phyloP scores from a whole-genome alignment of 2,329 filamentous ascomycete species.

The Coleophoma cylindrospora region DNA sequence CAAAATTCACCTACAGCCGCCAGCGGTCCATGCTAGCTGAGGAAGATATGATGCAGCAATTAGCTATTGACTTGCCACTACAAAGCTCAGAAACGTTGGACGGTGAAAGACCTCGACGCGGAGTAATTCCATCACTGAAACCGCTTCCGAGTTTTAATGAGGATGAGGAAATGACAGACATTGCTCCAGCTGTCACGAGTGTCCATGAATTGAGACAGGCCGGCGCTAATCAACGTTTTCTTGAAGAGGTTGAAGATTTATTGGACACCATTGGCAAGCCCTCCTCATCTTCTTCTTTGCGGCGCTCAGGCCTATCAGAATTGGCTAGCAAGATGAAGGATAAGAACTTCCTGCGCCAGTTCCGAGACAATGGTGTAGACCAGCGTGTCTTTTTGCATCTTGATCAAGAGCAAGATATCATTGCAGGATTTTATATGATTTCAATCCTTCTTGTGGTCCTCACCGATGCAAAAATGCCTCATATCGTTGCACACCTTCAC shows the following conservation, averaged over 20 bases:
- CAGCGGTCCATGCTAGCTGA: constrained; percentile 28
- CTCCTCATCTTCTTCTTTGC: constrained; percentile 40
- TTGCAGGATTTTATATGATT: constrained; percentile 59
- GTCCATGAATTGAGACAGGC: constrained; percentile 63
- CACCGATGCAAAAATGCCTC: constrained; percentile 52
- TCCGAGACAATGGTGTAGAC: constrained; percentile 70
- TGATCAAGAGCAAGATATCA: constrained; percentile 51
- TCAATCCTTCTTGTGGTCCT: constrained; percentile 60
- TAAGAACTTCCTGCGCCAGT: constrained; percentile 61
- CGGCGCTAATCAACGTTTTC: constrained; percentile 60
- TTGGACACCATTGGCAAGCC: constrained; percentile 54
- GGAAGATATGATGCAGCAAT: constrained; percentile 23
- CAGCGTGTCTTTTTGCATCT: constrained; percentile 61
- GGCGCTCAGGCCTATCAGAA: constrained; percentile 55
- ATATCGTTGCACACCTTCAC: constrained; percentile 52
- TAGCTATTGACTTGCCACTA: constrained; percentile 22
- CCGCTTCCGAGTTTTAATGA: constrained; percentile 22
- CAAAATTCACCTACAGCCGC: constrained; percentile 26
- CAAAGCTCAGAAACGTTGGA: constrained; percentile 9
- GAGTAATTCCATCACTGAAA: constrained; percentile 19
- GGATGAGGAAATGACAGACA: constrained; percentile 21
- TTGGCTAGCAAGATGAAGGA: constrained; percentile 54
- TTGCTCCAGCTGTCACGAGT: constrained; percentile 45
- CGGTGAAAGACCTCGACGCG: constrained; percentile 15
- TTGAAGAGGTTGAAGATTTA: constrained; percentile 61